Evolutionary conservation across 208 protist species (phyloP).

Genomic region (Trypanosoma melophagium): DNA sequence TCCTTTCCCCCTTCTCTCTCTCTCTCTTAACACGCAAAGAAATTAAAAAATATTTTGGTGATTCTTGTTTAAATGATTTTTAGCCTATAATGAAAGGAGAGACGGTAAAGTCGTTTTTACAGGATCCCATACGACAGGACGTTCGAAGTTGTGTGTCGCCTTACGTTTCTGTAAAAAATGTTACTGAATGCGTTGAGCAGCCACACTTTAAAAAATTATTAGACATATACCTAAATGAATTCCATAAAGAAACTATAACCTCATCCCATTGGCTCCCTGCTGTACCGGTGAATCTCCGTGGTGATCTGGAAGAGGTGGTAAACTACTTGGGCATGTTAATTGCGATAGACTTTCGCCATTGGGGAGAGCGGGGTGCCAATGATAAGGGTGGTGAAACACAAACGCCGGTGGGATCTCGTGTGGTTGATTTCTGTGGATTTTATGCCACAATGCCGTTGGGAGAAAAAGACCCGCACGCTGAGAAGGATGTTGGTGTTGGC

Average conservation of each 20-base stretch:
- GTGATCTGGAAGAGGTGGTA: conserved; percentile 35
- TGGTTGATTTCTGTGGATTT: conserved; percentile 50
- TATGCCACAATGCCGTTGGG: conserved; percentile 32
- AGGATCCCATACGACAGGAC: neutral
- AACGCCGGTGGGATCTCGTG: conserved; percentile 35
- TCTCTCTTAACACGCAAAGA: too few relatives aligned
- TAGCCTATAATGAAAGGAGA: neutral
- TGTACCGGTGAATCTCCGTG: conserved; percentile 47
- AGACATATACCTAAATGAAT: conserved; percentile 6
- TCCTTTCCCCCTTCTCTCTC: neutral
- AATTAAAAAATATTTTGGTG: too few relatives aligned
- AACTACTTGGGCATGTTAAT: conserved; percentile 83
- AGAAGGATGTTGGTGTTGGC: neutral
- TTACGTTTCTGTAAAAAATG: conserved; percentile 6
- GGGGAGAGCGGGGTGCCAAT: conserved; percentile 40
- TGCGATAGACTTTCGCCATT: conserved; percentile 87
- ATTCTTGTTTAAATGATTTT: neutral
- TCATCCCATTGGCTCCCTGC: conserved; percentile 51
- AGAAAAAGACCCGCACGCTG: neutral
- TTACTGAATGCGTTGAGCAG: neutral
- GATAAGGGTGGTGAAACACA: neutral
- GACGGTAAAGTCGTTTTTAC: conserved; percentile 12
- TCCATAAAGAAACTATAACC: neutral
- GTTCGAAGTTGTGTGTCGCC: too few relatives aligned
- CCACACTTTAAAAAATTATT: conserved; percentile 11